Evolutionary conservation across 768 basidiomycete genomes (phyloP).

Genomic region (Glaciozyma martinii): DNA sequence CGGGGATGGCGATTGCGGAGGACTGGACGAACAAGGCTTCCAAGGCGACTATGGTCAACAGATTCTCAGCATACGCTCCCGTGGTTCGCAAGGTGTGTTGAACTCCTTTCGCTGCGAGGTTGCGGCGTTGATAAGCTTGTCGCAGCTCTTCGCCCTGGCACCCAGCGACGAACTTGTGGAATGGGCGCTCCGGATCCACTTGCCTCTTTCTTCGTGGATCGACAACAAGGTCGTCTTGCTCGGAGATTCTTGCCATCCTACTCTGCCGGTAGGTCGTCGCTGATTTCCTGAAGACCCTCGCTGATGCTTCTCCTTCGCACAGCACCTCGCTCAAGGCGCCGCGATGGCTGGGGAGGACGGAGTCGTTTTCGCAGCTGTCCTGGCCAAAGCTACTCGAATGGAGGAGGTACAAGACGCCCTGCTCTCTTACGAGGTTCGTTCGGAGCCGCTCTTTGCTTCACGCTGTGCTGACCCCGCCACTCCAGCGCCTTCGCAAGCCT

Average conservation of each 20-base stretch:
- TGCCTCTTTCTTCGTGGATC: slow-evolving; percentile 10
- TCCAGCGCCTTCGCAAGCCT: slow-evolving; percentile 12
- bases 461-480: neutral
- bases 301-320: slow-evolving; percentile 24
- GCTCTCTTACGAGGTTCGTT: slow-evolving; percentile 4
- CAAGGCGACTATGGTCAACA: neutral
- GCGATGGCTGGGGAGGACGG: slow-evolving; percentile 36
- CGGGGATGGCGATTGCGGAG: neutral
- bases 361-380: slow-evolving; percentile 26
- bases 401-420: slow-evolving; percentile 21
- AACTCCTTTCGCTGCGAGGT: neutral
- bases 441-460: neutral
- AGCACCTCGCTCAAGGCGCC: slow-evolving; percentile 34
- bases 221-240: neutral
- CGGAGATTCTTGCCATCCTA: slow-evolving; percentile 1
- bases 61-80: slow-evolving; percentile 1
- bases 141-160: slow-evolving; percentile 39
- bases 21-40: slow-evolving; percentile 5
- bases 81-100: neutral
- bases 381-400: slow-evolving; percentile 34
- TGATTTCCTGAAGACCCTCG: neutral
- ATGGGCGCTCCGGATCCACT: slow-evolving; percentile 20
- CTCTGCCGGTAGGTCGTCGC: neutral
- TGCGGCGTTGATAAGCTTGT: neutral
- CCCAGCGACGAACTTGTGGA: slow-evolving; percentile 51